phyloP scores from a whole-genome alignment of 1,284 basidiomycete species.

The Heterobasidion occidentale region DNA sequence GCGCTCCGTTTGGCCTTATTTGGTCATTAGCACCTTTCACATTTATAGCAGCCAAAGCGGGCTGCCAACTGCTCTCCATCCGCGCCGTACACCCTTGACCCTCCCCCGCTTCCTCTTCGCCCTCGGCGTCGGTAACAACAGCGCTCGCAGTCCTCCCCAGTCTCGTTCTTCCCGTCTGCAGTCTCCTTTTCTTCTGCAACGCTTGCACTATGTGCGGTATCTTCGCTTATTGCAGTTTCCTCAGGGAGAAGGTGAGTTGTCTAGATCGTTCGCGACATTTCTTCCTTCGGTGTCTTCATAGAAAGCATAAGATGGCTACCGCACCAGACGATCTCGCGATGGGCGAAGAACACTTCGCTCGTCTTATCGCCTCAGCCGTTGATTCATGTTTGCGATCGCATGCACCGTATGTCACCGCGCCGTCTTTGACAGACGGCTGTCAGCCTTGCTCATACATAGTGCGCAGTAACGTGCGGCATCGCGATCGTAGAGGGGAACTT shows the following conservation, averaged over 20 bases:
- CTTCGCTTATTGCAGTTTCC: constrained; percentile 90
- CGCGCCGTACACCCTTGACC: background rate
- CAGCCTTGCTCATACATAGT: no score
- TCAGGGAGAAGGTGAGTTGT: constrained; percentile 78
- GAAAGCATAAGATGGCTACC: background rate
- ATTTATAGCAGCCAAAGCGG: background rate
- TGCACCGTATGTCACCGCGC: no score
- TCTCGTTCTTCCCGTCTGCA: background rate
- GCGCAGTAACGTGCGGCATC: background rate
- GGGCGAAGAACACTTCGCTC: no score
- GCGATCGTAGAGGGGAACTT: no score
- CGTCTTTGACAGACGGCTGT: no score
- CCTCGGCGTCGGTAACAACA: background rate
- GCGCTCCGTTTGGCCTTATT: constrained; percentile 4
- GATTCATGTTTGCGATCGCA: no score
- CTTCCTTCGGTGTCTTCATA: background rate
- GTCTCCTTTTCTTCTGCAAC: constrained; percentile 1
- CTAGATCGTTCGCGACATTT: background rate
- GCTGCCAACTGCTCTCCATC: background rate
- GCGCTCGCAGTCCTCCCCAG: background rate
- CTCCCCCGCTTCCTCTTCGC: background rate
- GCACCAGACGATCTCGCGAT: background rate
- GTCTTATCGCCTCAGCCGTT: no score
- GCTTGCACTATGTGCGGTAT: constrained; percentile 79
- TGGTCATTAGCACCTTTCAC: background rate